Evolutionary conservation across 2,329 filamentous ascomycete species (phyloP).

Genomic region (Metarhizium anisopliae): DNA sequence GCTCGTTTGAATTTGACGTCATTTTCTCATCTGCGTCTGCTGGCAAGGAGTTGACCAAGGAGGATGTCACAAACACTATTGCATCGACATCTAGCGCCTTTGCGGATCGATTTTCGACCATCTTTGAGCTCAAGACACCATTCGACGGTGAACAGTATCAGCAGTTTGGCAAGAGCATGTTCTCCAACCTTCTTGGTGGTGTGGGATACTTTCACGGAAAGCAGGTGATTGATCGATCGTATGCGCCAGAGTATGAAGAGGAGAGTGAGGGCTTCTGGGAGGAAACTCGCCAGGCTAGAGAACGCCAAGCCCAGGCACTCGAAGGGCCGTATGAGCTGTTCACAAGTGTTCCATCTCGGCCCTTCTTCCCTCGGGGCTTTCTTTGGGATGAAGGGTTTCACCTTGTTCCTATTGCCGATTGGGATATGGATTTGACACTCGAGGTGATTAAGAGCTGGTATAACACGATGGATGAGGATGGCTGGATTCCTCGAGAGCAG

Average conservation of each 20-base stretch:
- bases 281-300: conserved; percentile 72
- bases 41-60: conserved; percentile 41
- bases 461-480: conserved; percentile 89
- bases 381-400: conserved; percentile 99
- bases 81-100: conserved; percentile 59
- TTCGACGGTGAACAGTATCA: conserved; percentile 67
- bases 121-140: conserved; percentile 60
- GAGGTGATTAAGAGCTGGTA: conserved; percentile 96
- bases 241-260: conserved; percentile 89
- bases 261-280: conserved; percentile 95
- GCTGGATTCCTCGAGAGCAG: conserved; percentile 95
- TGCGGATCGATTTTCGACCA: conserved; percentile 60
- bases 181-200: conserved; percentile 88
- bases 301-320: conserved; percentile 54
- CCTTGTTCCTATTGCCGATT: conserved; percentile 81
- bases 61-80: conserved; percentile 63
- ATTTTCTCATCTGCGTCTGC: conserved; percentile 76
- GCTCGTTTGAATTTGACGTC: conserved; percentile 86
- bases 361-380: conserved; percentile 95
- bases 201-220: conserved; percentile 93
- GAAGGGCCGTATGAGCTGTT: conserved; percentile 86
- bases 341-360: conserved; percentile 81
- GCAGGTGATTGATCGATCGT: conserved; percentile 80
- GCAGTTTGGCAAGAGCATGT: conserved; percentile 77
- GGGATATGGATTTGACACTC: conserved; percentile 80